These are phyloP conservation scores for Thinopyrum elongatum DNA, from an alignment of 176 grass and related monocot genomes.

Conservation along the genomic window DNA sequence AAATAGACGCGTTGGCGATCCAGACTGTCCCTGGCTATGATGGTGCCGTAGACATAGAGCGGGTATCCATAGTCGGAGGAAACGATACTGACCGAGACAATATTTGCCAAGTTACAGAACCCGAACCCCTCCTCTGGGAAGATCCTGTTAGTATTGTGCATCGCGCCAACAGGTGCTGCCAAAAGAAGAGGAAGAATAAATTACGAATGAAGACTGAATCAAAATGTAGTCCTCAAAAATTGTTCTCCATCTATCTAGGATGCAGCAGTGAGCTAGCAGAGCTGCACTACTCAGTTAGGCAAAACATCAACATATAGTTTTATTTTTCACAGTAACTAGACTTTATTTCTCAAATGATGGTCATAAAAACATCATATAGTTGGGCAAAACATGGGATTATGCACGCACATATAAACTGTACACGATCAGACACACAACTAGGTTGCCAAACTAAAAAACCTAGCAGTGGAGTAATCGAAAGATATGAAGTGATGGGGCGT, in stretches of 20 bases:
- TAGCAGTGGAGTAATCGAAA: too few species aligned
- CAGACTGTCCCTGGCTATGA: background rate
- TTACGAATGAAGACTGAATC: background rate
- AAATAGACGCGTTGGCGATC: background rate
- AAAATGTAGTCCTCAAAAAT: background rate
- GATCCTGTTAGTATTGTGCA: background rate
- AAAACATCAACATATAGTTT: too few species aligned
- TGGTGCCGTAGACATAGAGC: background rate
- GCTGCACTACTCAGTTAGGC: background rate
- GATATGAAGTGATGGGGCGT: too few species aligned
- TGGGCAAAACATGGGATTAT: too few species aligned
- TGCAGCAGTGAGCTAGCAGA: too few species aligned
- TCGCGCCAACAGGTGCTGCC: background rate
- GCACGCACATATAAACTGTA: too few species aligned
- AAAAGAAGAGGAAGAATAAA: background rate
- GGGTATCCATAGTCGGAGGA: background rate
- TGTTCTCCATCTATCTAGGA: too few species aligned
- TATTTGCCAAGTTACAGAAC: background rate
- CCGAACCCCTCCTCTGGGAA: background rate
- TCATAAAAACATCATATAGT: too few species aligned
- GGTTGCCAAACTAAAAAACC: too few species aligned
- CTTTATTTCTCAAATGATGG: too few species aligned
- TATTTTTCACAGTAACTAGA: too few species aligned
- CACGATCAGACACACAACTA: too few species aligned
- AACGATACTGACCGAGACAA: background rate